These are phyloP conservation scores for Neurospora sp. DNA, from an alignment of 495 filamentous ascomycete species.

Conservation along the genomic window DNA sequence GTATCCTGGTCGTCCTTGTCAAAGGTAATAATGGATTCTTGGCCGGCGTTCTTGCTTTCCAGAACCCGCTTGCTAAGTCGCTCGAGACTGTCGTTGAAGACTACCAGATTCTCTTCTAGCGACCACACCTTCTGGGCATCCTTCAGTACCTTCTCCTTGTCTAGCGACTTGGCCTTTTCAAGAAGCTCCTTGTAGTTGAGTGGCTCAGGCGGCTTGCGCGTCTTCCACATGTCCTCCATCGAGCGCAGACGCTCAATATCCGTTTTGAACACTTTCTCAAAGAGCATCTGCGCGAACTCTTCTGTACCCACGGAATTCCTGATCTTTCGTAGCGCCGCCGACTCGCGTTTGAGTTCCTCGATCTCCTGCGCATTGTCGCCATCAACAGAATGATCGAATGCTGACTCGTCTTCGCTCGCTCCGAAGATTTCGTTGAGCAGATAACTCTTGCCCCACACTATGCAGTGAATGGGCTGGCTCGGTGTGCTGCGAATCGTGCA, in stretches of 20 bases:
- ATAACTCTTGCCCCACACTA: slow-evolving; percentile 98
- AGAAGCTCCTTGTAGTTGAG: slow-evolving; percentile 51
- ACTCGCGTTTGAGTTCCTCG: slow-evolving; percentile 70
- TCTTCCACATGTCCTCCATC: slow-evolving; percentile 97
- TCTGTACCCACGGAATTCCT: slow-evolving; percentile 71
- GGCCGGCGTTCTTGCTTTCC: slow-evolving; percentile 41
- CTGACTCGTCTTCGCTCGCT: slow-evolving; percentile 71
- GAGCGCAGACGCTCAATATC: slow-evolving; percentile 77
- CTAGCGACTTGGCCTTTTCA: slow-evolving; percentile 32
- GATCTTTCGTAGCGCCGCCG: slow-evolving; percentile 72
- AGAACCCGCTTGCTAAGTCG: slow-evolving; percentile 64
- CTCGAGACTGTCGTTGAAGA: slow-evolving; percentile 77
- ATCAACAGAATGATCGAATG: slow-evolving; percentile 68
- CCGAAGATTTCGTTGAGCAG: slow-evolving; percentile 92
- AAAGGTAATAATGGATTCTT: slow-evolving; percentile 63
- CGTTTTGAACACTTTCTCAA: slow-evolving; percentile 82
- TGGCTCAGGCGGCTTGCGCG: slow-evolving; percentile 58
- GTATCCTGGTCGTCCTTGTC: slow-evolving; percentile 98
- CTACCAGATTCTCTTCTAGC: slow-evolving; percentile 66
- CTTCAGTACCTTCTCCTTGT: slow-evolving; percentile 44
- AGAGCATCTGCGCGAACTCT: slow-evolving; percentile 71
- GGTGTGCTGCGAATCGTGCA: slow-evolving; percentile 96
- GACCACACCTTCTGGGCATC: slow-evolving; percentile 75
- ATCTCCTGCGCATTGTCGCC: slow-evolving; percentile 84
- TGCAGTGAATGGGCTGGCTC: slow-evolving; percentile 93